Base-by-base conservation (phyloP, 768 basidiomycete species). In the Amanita pallidorosea region DNA sequence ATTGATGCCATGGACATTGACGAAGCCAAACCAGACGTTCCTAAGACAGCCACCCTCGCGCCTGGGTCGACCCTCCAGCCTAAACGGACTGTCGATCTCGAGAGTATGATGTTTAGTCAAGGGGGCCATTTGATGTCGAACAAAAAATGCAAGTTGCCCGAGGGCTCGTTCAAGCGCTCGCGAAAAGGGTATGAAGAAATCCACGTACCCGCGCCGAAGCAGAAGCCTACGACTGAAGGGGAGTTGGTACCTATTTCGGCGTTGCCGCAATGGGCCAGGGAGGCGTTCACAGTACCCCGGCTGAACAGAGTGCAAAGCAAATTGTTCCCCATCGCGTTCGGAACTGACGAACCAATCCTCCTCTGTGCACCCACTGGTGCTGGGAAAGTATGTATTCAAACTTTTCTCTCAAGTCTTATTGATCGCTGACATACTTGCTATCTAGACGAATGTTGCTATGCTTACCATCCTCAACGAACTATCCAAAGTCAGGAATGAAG, bases 131-230 rank as follows among this genome's bases (percentile, higher is more conserved):
- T 97, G 54, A 99, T 98, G 95, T 90, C 90, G 13, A 97, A 98
- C 72, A 97, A 97, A 69, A 97, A 97, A 70, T 89, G 87, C 70
- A 96, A 94, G 63, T 81, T 98, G 3, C 96, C 96, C 0, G 92
- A 96, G 36, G 96, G 96, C 4, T 96, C 93, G 13, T 94, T 97
- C 77, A 98, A 98, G 69, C 85, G 95, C 42, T 79, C 88, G 15
- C 84, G 86, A 67, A 99, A 99, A 65, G 93, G 96, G 1, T 97
- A 88, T 64, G 96, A 98, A 64, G 96, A 99, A 65, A 94, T 99
- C 29, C 93, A 97, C 55, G 89, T 99, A 1, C 94, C 94, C 4
- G 85, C 89, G 0, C 93, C 93, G 8, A 94, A 94, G 70, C 76
- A 82, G 53, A 81, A 85, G 55, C 73, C 77, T 0, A 69, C 75